These are phyloP conservation scores for Phytophthora citrophthora DNA, from an alignment of 352 stramenopile species.

Conservation along the genomic window DNA sequence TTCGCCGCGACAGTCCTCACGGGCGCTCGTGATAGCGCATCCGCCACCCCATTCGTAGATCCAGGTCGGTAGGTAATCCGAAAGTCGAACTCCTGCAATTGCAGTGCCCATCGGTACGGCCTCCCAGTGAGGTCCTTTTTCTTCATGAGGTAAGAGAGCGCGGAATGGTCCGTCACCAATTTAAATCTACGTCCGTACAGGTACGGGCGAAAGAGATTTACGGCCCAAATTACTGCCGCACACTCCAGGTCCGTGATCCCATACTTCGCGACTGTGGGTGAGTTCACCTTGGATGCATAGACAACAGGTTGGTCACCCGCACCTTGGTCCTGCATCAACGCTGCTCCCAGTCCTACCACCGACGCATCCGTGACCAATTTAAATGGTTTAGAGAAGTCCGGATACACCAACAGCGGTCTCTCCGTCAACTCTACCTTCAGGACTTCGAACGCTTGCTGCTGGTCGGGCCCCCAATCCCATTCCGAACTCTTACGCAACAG, in stretches of 20 bases:
- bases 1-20: neutral
- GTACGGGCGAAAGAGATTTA: neutral
- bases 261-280: constrained; percentile 22
- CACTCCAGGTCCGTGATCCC: constrained; percentile 36
- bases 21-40: constrained; percentile 28
- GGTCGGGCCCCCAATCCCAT: constrained; percentile 30
- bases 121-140: neutral
- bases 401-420: constrained; percentile 15
- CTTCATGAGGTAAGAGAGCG: neutral
- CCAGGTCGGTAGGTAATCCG: constrained; percentile 9
- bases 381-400: constrained; percentile 35
- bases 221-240: constrained; percentile 4
- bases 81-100: constrained; percentile 12
- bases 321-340: constrained; percentile 34
- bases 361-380: constrained; percentile 34
- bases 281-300: constrained; percentile 32
- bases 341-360: constrained; percentile 15
- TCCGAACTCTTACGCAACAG: constrained; percentile 22
- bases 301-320: constrained; percentile 10
- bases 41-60: constrained; percentile 17
- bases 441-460: constrained; percentile 22
- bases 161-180: neutral
- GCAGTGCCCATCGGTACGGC: constrained; percentile 2
- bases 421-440: neutral
- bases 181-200: constrained; percentile 1